A percentile compares a stretch with the other conserved stretches of the same genome.
phyloP scores from a whole-genome alignment of 192 early-diverging fungal genomes.

The Allomyces macrogynus region DNA sequence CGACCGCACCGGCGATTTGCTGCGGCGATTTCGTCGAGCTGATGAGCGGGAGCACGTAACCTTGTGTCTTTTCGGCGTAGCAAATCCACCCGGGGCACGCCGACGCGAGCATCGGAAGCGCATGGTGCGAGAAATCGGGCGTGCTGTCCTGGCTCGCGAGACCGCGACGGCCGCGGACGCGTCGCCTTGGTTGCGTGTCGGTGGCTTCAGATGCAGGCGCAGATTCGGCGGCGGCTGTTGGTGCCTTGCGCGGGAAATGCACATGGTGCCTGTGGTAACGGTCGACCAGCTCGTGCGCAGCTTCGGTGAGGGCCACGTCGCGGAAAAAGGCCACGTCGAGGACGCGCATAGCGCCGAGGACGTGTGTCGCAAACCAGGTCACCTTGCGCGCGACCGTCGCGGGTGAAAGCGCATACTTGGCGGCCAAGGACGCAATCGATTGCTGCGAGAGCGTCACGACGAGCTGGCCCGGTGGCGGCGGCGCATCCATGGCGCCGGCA shows the following conservation, averaged over 20 bases:
- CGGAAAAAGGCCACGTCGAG: slow-evolving; percentile 78
- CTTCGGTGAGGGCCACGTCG: slow-evolving; percentile 67
- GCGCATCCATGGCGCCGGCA: not conserved
- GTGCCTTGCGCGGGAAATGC: not conserved
- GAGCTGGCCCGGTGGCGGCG: slow-evolving; percentile 12
- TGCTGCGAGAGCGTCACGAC: slow-evolving; percentile 85
- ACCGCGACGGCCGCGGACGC: not conserved
- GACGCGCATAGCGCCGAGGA: slow-evolving; percentile 61
- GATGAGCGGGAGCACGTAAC: slow-evolving; percentile 67
- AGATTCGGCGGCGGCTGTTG: no score
- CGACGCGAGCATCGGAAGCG: slow-evolving; percentile 40
- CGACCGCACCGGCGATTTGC: slow-evolving; percentile 73
- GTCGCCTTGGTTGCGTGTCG: not conserved
- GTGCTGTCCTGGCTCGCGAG: not conserved
- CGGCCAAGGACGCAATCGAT: slow-evolving; percentile 68
- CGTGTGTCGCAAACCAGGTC: slow-evolving; percentile 46
- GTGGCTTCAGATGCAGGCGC: no score
- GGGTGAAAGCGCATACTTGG: slow-evolving; percentile 53
- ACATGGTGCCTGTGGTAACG: slow-evolving; percentile 28
- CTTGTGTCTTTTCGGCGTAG: slow-evolving; percentile 97
- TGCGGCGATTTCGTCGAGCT: slow-evolving; percentile 87
- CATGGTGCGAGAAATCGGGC: not conserved
- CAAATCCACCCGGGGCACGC: slow-evolving; percentile 84
- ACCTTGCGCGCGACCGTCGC: slow-evolving; percentile 48
- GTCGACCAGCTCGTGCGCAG: slow-evolving; percentile 72